phyloP scores from a whole-genome alignment of 2,329 filamentous ascomycete genomes.

The Fusarium gaditjirri region DNA sequence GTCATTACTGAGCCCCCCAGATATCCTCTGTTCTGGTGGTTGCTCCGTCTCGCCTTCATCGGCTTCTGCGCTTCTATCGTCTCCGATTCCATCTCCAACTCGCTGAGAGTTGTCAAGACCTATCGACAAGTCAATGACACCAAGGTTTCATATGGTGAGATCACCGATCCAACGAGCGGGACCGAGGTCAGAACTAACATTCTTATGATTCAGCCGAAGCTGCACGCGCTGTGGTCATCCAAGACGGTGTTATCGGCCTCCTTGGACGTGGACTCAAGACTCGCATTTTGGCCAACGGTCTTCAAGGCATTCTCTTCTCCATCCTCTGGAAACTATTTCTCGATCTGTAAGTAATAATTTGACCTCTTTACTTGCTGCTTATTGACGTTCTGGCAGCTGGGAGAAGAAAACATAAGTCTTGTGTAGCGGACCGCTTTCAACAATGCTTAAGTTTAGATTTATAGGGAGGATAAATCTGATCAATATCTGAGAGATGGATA shows the following conservation, averaged over 20 bases:
- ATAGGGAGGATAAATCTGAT: too few species aligned
- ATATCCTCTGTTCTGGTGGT: constrained; percentile 53
- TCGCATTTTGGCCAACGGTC: constrained; percentile 59
- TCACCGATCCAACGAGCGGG: fast-evolving
- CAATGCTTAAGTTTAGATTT: too few species aligned
- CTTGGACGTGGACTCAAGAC: constrained; percentile 59
- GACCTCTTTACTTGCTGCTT: fast-evolving
- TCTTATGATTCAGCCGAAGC: constrained; percentile 51
- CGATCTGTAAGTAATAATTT: constrained; percentile 53
- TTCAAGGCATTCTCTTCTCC: constrained; percentile 59
- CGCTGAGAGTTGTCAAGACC: constrained; percentile 59
- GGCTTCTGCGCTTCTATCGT: constrained; percentile 57
- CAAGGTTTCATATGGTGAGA: constrained; percentile 57
- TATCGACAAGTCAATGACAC: constrained; percentile 62
- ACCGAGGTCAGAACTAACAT: not conserved
- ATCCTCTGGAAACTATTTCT: constrained; percentile 62
- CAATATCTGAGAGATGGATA: too few species aligned
- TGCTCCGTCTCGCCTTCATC: constrained; percentile 53
- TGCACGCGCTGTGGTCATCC: constrained; percentile 52
- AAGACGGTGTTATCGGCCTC: constrained; percentile 56
- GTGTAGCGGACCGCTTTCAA: too few species aligned
- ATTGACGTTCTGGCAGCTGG: not conserved
- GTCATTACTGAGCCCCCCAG: constrained; percentile 54
- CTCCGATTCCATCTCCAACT: constrained; percentile 60
- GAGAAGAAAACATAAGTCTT: constrained; percentile 1